Base-by-base conservation (phyloP, 495 filamentous ascomycete genomes). In the Daldinia bambusicola region DNA sequence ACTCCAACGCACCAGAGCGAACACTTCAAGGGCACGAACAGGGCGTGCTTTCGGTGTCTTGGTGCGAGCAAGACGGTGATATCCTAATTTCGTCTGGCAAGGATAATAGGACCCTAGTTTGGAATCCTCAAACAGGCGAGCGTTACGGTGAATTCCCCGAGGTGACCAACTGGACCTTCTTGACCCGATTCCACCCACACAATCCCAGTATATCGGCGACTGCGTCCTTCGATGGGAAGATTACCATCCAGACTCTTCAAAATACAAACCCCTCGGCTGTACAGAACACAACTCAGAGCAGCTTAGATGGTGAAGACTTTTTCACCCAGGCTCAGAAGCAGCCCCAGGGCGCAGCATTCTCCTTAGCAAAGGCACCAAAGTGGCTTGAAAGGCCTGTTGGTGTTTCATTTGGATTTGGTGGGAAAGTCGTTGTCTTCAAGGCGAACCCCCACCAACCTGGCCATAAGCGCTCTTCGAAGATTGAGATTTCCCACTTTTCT, bases 91-190 rank as follows among this genome's bases (percentile, higher is more conserved):
- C 96, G 12, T 97, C 90, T 67, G 96, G 96, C 55, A 98, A 97
- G 81, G 95, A 99, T 80, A 98, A 98, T 71, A 89, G 92, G 70
- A 97, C 94, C 0, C 86, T 98, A 60, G 91, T 94, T 66, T 99
- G 96, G 95, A 98, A 98, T 79, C 92, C 96, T 1, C 92, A 95
- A 72, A 96, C 90, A 5, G 94, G 94, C 51, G 88, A 93, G 75
- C 82, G 85, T 5, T 92, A 93, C 52, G 95, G 96, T 63, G 94
- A 98, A 80, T 97, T 98, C 79, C 93, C 95, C 12, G 92, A 97
- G 70, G 96, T 97, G 61, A 97, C 95, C 40, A 98, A 98, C 79
- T 98, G 96, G 95, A 97, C 94, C 1, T 99, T 98, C 84, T 89
- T 94, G 78, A 97, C 95, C 6, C 88, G 89, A 71, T 99, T 95